Evolutionary conservation across 306 rosid species (phyloP), one percentile per base, ranked within the genome.

Genomic region (Glycyrrhiza uralensis): DNA sequence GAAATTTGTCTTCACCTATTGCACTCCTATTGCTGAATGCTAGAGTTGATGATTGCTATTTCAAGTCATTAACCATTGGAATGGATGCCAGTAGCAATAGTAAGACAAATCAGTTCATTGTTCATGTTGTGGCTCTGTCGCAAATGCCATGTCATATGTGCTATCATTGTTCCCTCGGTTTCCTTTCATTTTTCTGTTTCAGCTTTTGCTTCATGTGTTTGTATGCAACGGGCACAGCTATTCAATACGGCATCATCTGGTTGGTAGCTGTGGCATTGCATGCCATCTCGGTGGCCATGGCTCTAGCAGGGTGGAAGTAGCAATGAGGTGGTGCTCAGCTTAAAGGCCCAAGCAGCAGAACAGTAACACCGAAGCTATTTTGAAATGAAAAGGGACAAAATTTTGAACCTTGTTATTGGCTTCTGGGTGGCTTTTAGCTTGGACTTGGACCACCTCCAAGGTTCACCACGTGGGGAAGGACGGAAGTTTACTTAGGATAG

Each of bases 351-450:
- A 41, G 49, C 46, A 44, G 35, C 32, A 44, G 46, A 46, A 71
- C 23, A 59, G 15, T 13, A 60, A 33, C 14, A 18, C 33, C 6
- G 17, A 24, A 76, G 56, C 71, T 38, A 24, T 22, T 68, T 49
- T 58, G 46, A 51, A n/a, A 29, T 28, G 41, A 52, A 54, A 60
- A 69, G 29, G 51, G 28, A 61, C 66, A 70, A 55, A 50, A 61
- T 61, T 41, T 1, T 46, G 15, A 49, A 1, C 9, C 28, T 3
- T 24, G 36, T 47, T 52, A 61, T 39, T 22, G 41, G 46, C 38
- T 47, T 13, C n/a, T n/a, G n/a, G n/a, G n/a, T n/a, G n/a, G n/a
- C n/a, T n/a, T n/a, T n/a, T n/a, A n/a, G n/a, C n/a, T n/a, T n/a
- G n/a, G n/a, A n/a, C n/a, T n/a, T n/a, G n/a, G n/a, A n/a, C n/a